phyloP scores from a whole-genome alignment of 495 filamentous ascomycete genomes.

The Pyrenula massariospora region DNA sequence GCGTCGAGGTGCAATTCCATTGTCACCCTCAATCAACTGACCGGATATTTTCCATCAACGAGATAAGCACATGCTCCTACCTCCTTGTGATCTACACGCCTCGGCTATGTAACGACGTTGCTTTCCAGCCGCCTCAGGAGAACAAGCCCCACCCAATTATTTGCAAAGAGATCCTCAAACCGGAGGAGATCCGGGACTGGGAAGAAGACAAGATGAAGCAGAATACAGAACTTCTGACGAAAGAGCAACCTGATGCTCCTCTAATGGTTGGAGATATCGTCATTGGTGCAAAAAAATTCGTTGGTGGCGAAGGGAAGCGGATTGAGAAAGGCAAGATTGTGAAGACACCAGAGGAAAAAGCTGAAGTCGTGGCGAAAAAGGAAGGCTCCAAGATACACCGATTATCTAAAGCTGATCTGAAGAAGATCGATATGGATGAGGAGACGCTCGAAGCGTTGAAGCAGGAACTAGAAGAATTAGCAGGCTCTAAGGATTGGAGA shows the following conservation, averaged over 20 bases:
- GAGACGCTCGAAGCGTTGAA: constrained; percentile 53
- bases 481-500: constrained; percentile 33
- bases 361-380: constrained; percentile 41
- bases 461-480: constrained; percentile 35
- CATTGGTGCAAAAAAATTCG: constrained; percentile 43
- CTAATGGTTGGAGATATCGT: constrained; percentile 44
- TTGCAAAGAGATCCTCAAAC: constrained; percentile 57
- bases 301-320: constrained; percentile 42
- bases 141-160: constrained; percentile 66
- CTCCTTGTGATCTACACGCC: constrained; percentile 92
- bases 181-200: constrained; percentile 48
- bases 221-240: constrained; percentile 20
- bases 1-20: constrained; percentile 87
- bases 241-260: constrained; percentile 17
- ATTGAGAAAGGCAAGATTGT: constrained; percentile 41
- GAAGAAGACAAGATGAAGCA: constrained; percentile 36
- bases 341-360: constrained; percentile 24
- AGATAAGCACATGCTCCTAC: constrained; percentile 86
- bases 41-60: constrained; percentile 90
- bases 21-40: constrained; percentile 74
- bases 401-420: constrained; percentile 49
- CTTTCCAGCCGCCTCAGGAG: constrained; percentile 78
- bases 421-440: constrained; percentile 57
- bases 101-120: constrained; percentile 81
- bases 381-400: constrained; percentile 43